Base-by-base conservation (phyloP, 192 early-diverging fungal genomes). In the Backusella liffmaniae region DNA sequence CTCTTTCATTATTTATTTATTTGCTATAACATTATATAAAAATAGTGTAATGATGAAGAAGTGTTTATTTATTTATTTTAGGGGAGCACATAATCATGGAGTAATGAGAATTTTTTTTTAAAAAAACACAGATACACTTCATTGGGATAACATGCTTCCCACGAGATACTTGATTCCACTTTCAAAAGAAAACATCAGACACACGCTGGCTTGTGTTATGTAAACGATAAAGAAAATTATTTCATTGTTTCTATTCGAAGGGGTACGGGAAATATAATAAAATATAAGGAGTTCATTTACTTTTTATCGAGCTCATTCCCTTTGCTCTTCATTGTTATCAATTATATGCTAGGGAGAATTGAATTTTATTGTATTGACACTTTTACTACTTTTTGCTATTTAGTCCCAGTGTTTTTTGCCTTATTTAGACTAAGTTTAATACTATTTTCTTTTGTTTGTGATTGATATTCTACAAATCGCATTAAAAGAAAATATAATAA, bases 31-130 rank as follows among this genome's bases (percentile, higher is more conserved):
- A n/a, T 49, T 49, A 49, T 44, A 16, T 44, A 44, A 44, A 13
- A 44, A 44, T 13, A 0, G 13, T 59, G 53, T 6, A 26, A 59
- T 9, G 10, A 59, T 59, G 23, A 59, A 23, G n/a, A 56, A 26
- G 51, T 53, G 23, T 53, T 59, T 59, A 26, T 59, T 23, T 56
- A 56, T 56, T 23, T 59, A 23, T 59, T 59, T 59, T 59, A 59
- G 10, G 53, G 23, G 53, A 59, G 10, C 5, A 9, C 23, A 59
- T 59, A 26, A 26, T 3, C 23, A 26, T 59, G 23, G 53, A 59
- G 53, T 59, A 59, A 59, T 59, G 53, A 59, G 53, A 59, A 59
- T 49, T n/a, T n/a, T n/a, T n/a, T n/a, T n/a, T n/a, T n/a, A 23
- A 56, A 56, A 59, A 23, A 56, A 16, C 15, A 49, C 16, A n/a